These are phyloP conservation scores for Rhodotorula toruloides DNA, from an alignment of 768 basidiomycete genomes.

Conservation along the genomic window DNA sequence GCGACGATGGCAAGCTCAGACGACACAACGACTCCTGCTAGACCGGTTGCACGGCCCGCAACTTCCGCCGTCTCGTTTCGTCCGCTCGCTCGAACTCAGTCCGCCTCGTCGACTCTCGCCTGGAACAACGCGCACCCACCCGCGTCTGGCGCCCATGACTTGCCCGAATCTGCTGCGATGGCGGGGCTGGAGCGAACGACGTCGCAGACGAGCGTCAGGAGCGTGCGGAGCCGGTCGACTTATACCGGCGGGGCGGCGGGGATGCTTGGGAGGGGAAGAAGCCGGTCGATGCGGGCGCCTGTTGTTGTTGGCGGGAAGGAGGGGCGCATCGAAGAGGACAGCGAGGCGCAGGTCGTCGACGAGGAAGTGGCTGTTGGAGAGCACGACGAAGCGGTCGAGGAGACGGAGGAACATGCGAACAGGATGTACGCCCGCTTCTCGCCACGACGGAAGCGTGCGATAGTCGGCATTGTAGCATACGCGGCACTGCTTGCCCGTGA, in stretches of 20 bases:
- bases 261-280: not conserved
- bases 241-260: not conserved
- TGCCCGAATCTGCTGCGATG: not conserved
- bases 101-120: not conserved
- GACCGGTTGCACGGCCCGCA: too few relatives aligned
- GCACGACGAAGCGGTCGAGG: not conserved
- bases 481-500: conserved; percentile 5
- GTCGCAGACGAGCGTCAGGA: not conserved
- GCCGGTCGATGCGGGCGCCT: not conserved
- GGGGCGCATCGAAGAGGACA: not conserved
- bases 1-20: too few relatives aligned
- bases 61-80: too few relatives aligned
- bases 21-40: too few relatives aligned
- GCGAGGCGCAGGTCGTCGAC: not conserved
- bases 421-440: conserved; percentile 15
- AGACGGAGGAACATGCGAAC: not conserved
- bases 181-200: not conserved
- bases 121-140: not conserved
- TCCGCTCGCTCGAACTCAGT: not conserved
- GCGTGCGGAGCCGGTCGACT: too few relatives aligned
- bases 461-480: conserved; percentile 8
- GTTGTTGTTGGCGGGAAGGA: not conserved
- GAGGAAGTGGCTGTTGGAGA: conserved; percentile 3
- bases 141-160: not conserved
- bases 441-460: not conserved